Percentiles rank a stretch among this genome's conserved stretches.
These are phyloP conservation scores for Penicillium roqueforti DNA, from an alignment of 495 filamentous ascomycete species.

Conservation along the genomic window DNA sequence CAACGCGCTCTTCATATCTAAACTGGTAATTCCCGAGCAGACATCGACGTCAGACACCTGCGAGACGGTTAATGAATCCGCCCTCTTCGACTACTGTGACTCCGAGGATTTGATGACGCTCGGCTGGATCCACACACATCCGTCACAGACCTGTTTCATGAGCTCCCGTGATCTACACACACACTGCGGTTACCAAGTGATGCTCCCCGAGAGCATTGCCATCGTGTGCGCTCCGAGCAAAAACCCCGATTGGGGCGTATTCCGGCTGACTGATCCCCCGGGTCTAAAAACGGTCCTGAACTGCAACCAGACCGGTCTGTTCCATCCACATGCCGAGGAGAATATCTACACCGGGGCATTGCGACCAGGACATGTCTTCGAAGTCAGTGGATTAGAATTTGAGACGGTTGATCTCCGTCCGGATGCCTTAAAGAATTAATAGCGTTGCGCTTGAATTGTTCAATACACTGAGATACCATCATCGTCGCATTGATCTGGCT, in stretches of 20 bases:
- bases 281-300: slow-evolving; percentile 74
- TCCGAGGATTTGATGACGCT: slow-evolving; percentile 80
- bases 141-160: slow-evolving; percentile 96
- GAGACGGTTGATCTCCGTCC: slow-evolving; percentile 75
- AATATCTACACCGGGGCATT: slow-evolving; percentile 84
- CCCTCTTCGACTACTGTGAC: slow-evolving; percentile 82
- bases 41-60: slow-evolving; percentile 86
- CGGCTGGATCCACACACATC: slow-evolving; percentile 98
- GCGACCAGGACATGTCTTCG: slow-evolving; percentile 80
- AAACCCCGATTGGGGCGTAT: slow-evolving; percentile 82
- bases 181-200: slow-evolving; percentile 85
- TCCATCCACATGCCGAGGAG: slow-evolving; percentile 71
- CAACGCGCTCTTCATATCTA: slow-evolving; percentile 87
- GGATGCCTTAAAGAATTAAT: slow-evolving; percentile 20
- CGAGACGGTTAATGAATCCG: slow-evolving; percentile 80
- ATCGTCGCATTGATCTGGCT: slow-evolving; percentile 1
- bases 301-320: slow-evolving; percentile 71
- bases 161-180: slow-evolving; percentile 91
- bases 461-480: slow-evolving; percentile 21
- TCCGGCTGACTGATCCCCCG: slow-evolving; percentile 88
- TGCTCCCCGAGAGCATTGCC: slow-evolving; percentile 92
- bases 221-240: slow-evolving; percentile 91
- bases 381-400: slow-evolving; percentile 68
- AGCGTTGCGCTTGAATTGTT: background rate
- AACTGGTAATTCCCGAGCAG: slow-evolving; percentile 87